A percentile compares a stretch with the other conserved stretches of the same genome.
These are phyloP conservation scores for Hanseniaspora lindneri DNA, from an alignment of 805 yeast species.

Conservation along the genomic window DNA sequence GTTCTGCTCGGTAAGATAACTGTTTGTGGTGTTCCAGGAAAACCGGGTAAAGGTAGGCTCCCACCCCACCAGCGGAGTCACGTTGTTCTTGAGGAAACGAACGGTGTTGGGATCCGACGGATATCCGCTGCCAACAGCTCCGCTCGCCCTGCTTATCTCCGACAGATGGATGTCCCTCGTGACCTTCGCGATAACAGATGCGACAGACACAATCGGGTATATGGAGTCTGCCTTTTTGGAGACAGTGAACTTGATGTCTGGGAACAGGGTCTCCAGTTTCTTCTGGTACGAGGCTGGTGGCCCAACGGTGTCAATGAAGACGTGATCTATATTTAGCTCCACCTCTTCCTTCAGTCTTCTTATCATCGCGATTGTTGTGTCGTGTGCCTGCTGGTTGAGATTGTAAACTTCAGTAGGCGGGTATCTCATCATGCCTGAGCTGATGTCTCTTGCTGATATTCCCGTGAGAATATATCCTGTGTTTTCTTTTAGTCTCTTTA, in stretches of 20 bases:
- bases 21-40: conserved; percentile 90
- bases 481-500: conserved; percentile 20
- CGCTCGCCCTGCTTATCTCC: conserved; percentile 23
- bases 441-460: conserved; percentile 77
- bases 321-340: conserved; percentile 55
- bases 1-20: conserved; percentile 42
- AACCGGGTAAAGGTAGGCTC: conserved; percentile 56
- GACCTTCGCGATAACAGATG: conserved; percentile 91
- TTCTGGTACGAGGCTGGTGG: conserved; percentile 78
- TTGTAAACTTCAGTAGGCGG: conserved; percentile 42
- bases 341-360: conserved; percentile 42
- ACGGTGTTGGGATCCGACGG: conserved; percentile 85
- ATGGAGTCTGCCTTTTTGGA: conserved; percentile 91
- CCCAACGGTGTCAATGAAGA: conserved; percentile 92
- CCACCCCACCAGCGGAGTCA: conserved; percentile 83
- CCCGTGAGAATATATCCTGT: conserved; percentile 82
- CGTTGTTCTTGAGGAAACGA: conserved; percentile 51
- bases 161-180: conserved; percentile 63
- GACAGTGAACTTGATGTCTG: conserved; percentile 60
- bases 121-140: conserved; percentile 66
- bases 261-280: conserved; percentile 60
- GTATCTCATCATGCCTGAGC: conserved; percentile 74
- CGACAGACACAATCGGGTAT: conserved; percentile 86
- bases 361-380: conserved; percentile 74
- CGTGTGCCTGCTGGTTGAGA: conserved; percentile 92